Percentiles rank a stretch among this genome's conserved stretches.
Conservation (phyloP, 2,329 filamentous ascomycete species). For the Didymella keratinophila region DNA sequence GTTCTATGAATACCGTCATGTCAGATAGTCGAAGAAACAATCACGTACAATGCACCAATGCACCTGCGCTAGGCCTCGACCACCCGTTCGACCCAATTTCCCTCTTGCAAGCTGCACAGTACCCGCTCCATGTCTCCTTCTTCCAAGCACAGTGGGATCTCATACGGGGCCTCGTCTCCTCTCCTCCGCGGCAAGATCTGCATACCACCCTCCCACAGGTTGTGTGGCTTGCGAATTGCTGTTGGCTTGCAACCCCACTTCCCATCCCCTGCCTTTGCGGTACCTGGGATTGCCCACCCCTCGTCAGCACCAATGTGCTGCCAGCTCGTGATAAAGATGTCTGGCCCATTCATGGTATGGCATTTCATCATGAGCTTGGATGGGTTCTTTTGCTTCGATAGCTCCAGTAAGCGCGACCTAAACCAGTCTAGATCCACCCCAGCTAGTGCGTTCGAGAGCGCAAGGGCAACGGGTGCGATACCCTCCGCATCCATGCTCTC, state of each 20-base stretch:
- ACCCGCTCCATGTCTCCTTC: constrained; percentile 29
- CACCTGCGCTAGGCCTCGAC: constrained; percentile 2
- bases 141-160: constrained; percentile 30
- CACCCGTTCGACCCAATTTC: neutral
- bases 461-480: constrained; percentile 8
- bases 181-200: constrained; percentile 30
- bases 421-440: constrained; percentile 19
- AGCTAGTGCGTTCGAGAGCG: neutral
- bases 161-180: constrained; percentile 19
- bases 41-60: neutral
- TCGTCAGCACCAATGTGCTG: constrained; percentile 33
- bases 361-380: constrained; percentile 16
- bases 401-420: constrained; percentile 15
- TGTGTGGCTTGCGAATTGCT: constrained; percentile 33
- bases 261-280: neutral
- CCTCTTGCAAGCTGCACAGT: constrained; percentile 16
- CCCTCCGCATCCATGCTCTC: neutral
- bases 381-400: constrained; percentile 14
- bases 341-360: constrained; percentile 28
- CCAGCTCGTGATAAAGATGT: constrained; percentile 43
- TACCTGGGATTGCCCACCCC: constrained; percentile 37
- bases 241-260: constrained; percentile 18
- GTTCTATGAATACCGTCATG: neutral
- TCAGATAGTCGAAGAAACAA: too few species aligned
- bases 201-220: constrained; percentile 34